These are phyloP conservation scores for Protomyces macrosporus DNA, from an alignment of 1,139 yeast species.

Conservation along the genomic window DNA sequence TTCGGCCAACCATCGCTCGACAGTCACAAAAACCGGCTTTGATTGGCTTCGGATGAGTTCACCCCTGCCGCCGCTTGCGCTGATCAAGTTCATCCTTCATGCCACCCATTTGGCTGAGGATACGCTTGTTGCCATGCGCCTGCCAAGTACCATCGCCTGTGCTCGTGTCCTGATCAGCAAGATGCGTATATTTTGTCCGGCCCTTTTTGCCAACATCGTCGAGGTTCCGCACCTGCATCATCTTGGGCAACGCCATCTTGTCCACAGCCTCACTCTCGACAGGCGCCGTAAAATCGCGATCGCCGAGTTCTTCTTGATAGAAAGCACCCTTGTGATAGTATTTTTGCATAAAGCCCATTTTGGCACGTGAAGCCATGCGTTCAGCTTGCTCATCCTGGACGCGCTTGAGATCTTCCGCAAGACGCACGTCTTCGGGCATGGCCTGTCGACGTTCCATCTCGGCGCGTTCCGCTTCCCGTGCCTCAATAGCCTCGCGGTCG, in stretches of 20 bases:
- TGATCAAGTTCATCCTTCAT: background rate
- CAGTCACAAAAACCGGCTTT: background rate
- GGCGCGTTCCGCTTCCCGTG: conserved; percentile 43
- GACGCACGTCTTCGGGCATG: conserved; percentile 39
- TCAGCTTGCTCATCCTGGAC: conserved; percentile 25
- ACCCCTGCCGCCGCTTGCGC: background rate
- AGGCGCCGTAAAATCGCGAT: conserved; percentile 37
- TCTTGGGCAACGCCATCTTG: conserved; percentile 36
- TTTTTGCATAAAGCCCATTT: conserved; percentile 34
- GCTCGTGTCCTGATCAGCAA: conserved; percentile 31
- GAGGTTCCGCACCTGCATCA: conserved; percentile 34
- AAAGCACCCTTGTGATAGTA: conserved; percentile 41
- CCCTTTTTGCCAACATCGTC: conserved; percentile 32
- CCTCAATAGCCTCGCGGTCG: conserved; percentile 42
- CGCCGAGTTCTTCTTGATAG: conserved; percentile 37
- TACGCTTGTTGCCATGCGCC: background rate
- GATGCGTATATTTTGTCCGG: conserved; percentile 31
- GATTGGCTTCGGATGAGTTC: too few relatives aligned
- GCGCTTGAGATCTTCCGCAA: conserved; percentile 31
- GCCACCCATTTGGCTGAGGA: background rate
- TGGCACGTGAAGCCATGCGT: conserved; percentile 27
- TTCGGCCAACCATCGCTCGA: background rate
- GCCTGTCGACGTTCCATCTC: conserved; percentile 40
- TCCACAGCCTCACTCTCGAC: conserved; percentile 38
- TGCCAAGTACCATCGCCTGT: background rate